Evolutionary conservation across 1,284 basidiomycete genomes (phyloP).

Genomic region (Takashimella tepidaria): DNA sequence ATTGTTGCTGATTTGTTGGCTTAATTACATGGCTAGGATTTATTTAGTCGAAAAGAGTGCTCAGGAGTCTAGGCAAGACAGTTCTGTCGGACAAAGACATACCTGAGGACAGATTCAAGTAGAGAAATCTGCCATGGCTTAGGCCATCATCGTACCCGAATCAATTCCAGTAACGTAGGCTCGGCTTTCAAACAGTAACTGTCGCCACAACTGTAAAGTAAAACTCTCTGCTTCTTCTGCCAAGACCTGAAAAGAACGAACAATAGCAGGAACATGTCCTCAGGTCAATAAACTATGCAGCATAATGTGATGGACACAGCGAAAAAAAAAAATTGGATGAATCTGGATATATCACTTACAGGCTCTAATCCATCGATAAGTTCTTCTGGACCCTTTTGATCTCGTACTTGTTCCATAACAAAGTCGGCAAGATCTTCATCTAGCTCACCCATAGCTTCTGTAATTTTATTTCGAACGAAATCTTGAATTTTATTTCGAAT

Average conservation of each 20-base stretch:
- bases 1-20: too few species aligned
- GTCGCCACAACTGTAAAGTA: constrained; percentile 71
- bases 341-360: constrained; percentile 57
- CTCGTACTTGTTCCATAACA: constrained; percentile 78
- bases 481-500: constrained; percentile 76
- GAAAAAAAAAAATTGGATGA: too few species aligned
- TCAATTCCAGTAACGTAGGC: constrained; percentile 28
- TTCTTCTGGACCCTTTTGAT: constrained; percentile 72
- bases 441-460: constrained; percentile 75
- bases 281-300: background rate
- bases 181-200: constrained; percentile 69
- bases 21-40: too few species aligned
- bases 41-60: too few species aligned
- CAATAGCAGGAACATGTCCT: too few species aligned
- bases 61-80: too few species aligned
- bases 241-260: too few species aligned
- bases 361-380: constrained; percentile 80
- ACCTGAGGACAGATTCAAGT: too few species aligned
- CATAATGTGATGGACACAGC: background rate
- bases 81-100: too few species aligned
- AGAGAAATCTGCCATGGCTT: too few species aligned
- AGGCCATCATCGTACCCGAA: constrained; percentile 29
- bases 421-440: constrained; percentile 74
- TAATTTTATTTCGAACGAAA: constrained; percentile 70
- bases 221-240: constrained; percentile 79